phyloP scores from a whole-genome alignment of 2,329 filamentous ascomycete species.

The Blastomyces percursus region DNA sequence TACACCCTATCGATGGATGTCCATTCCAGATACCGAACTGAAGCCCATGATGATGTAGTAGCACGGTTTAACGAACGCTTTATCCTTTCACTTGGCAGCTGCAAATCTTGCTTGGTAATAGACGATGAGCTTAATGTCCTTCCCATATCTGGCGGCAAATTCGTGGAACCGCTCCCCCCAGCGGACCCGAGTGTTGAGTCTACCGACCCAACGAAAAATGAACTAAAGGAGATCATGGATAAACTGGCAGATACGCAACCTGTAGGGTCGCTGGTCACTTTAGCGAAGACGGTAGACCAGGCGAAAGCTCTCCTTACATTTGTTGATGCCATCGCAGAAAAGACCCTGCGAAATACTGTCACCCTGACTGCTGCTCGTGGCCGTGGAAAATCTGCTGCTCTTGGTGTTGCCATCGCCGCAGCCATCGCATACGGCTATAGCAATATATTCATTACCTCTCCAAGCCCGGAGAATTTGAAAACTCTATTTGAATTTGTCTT shows the following conservation, averaged over 20 bases:
- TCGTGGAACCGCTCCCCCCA: slow-evolving; percentile 70
- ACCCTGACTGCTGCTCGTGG: slow-evolving; percentile 87
- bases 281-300: slow-evolving; percentile 87
- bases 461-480: slow-evolving; percentile 95
- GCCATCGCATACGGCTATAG: slow-evolving; percentile 94
- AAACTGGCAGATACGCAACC: slow-evolving; percentile 74
- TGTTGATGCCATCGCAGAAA: slow-evolving; percentile 90
- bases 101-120: slow-evolving; percentile 86
- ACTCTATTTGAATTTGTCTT: slow-evolving; percentile 97
- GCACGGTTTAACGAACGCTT: slow-evolving; percentile 97
- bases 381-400: slow-evolving; percentile 89
- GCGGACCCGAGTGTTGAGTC: slow-evolving; percentile 62
- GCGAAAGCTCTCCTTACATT: slow-evolving; percentile 96
- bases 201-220: slow-evolving; percentile 56
- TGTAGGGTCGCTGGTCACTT: slow-evolving; percentile 68
- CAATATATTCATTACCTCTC: slow-evolving; percentile 98
- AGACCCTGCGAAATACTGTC: slow-evolving; percentile 87
- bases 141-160: slow-evolving; percentile 90
- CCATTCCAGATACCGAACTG: slow-evolving; percentile 89
- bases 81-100: slow-evolving; percentile 87
- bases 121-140: slow-evolving; percentile 97
- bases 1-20: slow-evolving; percentile 98
- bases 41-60: slow-evolving; percentile 89
- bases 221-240: slow-evolving; percentile 80
- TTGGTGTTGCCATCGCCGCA: slow-evolving; percentile 87